These are phyloP conservation scores for Carpinus fangiana DNA, from an alignment of 306 rosid species.

Conservation along the genomic window DNA sequence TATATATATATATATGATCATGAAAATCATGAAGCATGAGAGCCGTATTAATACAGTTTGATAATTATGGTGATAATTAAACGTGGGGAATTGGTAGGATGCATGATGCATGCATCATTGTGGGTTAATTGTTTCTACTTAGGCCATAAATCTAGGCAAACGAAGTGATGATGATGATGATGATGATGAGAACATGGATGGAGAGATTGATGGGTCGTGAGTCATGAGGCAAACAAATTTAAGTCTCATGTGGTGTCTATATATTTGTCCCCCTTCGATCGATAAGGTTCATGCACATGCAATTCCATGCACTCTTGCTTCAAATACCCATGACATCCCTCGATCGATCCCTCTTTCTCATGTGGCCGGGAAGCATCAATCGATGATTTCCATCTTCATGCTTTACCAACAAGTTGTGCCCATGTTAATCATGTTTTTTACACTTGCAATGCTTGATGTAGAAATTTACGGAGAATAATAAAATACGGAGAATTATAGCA, in stretches of 20 bases:
- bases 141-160: too few relatives aligned
- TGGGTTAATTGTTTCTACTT: too few relatives aligned
- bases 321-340: constrained; percentile 4
- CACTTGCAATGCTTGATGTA: not conserved
- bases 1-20: too few relatives aligned
- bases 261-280: not conserved
- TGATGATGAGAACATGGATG: constrained; percentile 10
- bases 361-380: not conserved
- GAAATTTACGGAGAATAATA: too few relatives aligned
- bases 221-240: not conserved
- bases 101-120: too few relatives aligned
- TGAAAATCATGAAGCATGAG: too few relatives aligned
- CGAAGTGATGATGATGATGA: too few relatives aligned
- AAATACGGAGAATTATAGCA: too few relatives aligned
- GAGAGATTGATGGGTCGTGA: constrained; percentile 2
- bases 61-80: too few relatives aligned
- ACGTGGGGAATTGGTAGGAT: too few relatives aligned
- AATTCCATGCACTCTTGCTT: constrained; percentile 14
- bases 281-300: constrained; percentile 18
- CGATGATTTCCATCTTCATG: not conserved
- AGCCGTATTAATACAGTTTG: too few relatives aligned
- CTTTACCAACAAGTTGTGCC: not conserved
- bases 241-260: not conserved
- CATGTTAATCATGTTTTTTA: not conserved
- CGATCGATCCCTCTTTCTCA: not conserved